Conservation (phyloP, 495 filamentous ascomycete species). For the Hypoxylon lienhwacheense region DNA sequence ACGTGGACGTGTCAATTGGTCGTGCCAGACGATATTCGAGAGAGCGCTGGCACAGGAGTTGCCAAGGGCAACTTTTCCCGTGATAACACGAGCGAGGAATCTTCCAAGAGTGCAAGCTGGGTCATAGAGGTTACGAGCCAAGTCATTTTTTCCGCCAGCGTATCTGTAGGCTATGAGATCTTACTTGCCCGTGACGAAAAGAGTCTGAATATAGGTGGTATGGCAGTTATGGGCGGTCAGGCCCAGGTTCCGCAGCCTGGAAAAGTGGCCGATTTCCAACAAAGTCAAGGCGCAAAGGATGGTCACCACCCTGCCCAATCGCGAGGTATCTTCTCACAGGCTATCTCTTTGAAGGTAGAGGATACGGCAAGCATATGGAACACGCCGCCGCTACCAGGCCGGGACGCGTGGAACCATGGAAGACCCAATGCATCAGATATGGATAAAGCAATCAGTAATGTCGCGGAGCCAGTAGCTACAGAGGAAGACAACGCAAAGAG, state of each 20-base stretch:
- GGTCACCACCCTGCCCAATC: slow-evolving; percentile 54
- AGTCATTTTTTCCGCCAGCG: slow-evolving; percentile 85
- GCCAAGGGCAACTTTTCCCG: slow-evolving; percentile 41
- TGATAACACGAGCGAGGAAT: slow-evolving; percentile 33
- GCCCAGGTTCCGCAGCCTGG: slow-evolving; percentile 57
- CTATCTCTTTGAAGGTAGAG: slow-evolving; percentile 75
- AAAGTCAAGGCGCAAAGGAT: slow-evolving; percentile 51
- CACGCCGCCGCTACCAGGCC: slow-evolving; percentile 74
- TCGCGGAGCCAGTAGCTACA: slow-evolving; percentile 12
- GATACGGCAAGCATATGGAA: slow-evolving; percentile 91
- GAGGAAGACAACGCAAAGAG: slow-evolving; percentile 26
- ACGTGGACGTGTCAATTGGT: slow-evolving; percentile 76
- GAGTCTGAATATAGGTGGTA: slow-evolving; percentile 67
- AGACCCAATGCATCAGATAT: slow-evolving; percentile 22
- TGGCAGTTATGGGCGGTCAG: slow-evolving; percentile 49
- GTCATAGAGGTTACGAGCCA: slow-evolving; percentile 89
- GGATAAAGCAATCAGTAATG: slow-evolving; percentile 26
- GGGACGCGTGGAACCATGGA: slow-evolving; percentile 47
- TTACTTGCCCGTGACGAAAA: slow-evolving; percentile 83
- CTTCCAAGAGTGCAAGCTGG: slow-evolving; percentile 70
- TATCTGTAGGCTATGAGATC: slow-evolving; percentile 88
- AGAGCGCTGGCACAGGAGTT: slow-evolving; percentile 49
- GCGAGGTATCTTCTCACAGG: slow-evolving; percentile 77
- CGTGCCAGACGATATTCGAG: slow-evolving; percentile 71
- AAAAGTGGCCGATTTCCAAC: slow-evolving; percentile 71